Conservation (phyloP, 768 basidiomycete species). For the Mycena maculata region DNA sequence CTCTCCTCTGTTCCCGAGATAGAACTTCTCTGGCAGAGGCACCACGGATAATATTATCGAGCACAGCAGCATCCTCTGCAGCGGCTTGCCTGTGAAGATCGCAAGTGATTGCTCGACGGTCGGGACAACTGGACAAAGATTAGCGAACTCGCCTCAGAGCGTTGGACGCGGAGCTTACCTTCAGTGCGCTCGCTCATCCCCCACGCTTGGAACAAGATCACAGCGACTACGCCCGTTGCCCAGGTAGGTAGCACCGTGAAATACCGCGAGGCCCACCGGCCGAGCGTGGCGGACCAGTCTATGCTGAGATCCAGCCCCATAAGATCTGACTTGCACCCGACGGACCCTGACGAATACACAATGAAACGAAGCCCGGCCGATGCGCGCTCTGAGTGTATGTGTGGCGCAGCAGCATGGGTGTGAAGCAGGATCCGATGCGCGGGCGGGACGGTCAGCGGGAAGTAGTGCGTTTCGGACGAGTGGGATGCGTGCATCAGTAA, state of each 20-base stretch:
- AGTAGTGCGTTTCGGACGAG: constrained; percentile 74
- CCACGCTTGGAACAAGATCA: constrained; percentile 69
- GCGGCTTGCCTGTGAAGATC: constrained; percentile 51
- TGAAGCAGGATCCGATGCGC: constrained; percentile 66
- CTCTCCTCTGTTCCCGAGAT: constrained; percentile 71
- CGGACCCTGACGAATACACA: constrained; percentile 66
- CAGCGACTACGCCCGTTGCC: constrained; percentile 74
- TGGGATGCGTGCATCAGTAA: constrained; percentile 74
- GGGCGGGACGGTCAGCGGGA: too few relatives aligned
- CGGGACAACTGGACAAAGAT: constrained; percentile 50
- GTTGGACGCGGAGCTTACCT: constrained; percentile 37
- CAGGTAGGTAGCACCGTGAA: constrained; percentile 78
- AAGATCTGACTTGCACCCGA: constrained; percentile 58
- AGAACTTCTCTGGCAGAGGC: constrained; percentile 65
- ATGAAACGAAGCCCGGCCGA: constrained; percentile 62
- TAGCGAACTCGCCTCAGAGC: neutral
- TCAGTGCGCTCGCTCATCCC: constrained; percentile 42
- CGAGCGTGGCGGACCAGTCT: constrained; percentile 79
- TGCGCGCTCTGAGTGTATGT: constrained; percentile 54
- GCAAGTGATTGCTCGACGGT: constrained; percentile 62
- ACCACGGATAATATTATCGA: constrained; percentile 63
- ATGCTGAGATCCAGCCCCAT: constrained; percentile 62
- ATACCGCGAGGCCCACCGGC: constrained; percentile 79
- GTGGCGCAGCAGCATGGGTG: constrained; percentile 77
- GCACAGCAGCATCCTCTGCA: constrained; percentile 55